These are phyloP conservation scores for Moniliophthora roreri DNA, from an alignment of 1,284 basidiomycete species.

Conservation along the genomic window DNA sequence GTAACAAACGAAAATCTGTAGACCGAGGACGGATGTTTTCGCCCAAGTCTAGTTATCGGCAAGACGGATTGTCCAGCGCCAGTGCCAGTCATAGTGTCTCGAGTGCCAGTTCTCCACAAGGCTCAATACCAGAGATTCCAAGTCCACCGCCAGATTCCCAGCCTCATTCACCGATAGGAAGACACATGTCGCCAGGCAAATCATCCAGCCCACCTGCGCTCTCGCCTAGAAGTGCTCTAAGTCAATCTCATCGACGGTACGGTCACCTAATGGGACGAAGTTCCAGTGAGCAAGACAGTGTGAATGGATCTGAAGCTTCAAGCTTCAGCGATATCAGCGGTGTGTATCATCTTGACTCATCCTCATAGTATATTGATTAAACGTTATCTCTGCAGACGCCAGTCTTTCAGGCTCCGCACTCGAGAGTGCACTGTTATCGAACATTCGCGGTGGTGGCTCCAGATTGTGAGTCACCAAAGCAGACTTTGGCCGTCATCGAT, in stretches of 20 bases:
- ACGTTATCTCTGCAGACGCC: constrained; percentile 42
- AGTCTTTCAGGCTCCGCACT: constrained; percentile 72
- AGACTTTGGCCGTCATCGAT: too few relatives aligned
- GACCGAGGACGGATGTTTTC: constrained; percentile 47
- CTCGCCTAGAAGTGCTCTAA: constrained; percentile 49
- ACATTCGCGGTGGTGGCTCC: constrained; percentile 52
- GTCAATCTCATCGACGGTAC: constrained; percentile 46
- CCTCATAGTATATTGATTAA: not conserved
- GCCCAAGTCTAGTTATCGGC: constrained; percentile 34
- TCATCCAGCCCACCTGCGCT: constrained; percentile 60
- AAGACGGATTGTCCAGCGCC: constrained; percentile 40
- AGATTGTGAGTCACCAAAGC: constrained; percentile 49
- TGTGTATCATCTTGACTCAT: constrained; percentile 30
- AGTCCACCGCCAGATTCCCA: constrained; percentile 59
- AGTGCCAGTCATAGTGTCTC: constrained; percentile 72
- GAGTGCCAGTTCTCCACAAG: constrained; percentile 66
- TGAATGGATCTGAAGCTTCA: constrained; percentile 66
- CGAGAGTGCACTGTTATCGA: constrained; percentile 74
- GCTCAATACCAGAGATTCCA: constrained; percentile 76
- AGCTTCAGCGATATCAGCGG: constrained; percentile 85
- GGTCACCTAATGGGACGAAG: constrained; percentile 38
- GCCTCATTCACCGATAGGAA: constrained; percentile 47
- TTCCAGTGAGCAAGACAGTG: constrained; percentile 60
- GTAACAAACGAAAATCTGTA: constrained; percentile 31
- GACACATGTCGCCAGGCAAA: constrained; percentile 53